These are phyloP conservation scores for Globisporangium barbulae DNA, from an alignment of 352 stramenopile species.

Conservation along the genomic window DNA sequence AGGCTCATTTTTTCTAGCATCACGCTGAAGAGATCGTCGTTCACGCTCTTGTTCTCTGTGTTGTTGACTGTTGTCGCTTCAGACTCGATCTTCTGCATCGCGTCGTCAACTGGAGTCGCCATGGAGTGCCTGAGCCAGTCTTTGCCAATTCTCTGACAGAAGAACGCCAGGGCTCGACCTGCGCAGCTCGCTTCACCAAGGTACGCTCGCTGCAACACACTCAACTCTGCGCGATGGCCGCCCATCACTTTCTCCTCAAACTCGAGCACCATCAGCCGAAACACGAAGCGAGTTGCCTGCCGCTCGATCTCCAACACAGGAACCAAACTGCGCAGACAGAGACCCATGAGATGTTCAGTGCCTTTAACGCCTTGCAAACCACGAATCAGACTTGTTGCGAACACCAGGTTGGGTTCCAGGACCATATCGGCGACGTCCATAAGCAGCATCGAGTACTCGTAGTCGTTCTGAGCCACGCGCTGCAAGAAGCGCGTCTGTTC, in stretches of 20 bases:
- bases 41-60: neutral
- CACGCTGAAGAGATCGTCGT: neutral
- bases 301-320: slow-evolving; percentile 48
- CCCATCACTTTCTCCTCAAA: slow-evolving; percentile 11
- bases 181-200: slow-evolving; percentile 33
- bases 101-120: neutral
- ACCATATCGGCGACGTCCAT: slow-evolving; percentile 42
- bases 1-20: slow-evolving; percentile 30
- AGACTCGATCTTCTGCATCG: neutral
- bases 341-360: slow-evolving; percentile 10
- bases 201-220: slow-evolving; percentile 22
- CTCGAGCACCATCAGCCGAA: slow-evolving; percentile 40
- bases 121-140: slow-evolving; percentile 31
- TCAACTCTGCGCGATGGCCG: neutral
- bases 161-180: slow-evolving; percentile 29
- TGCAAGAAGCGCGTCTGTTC: slow-evolving; percentile 31
- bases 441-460: slow-evolving; percentile 68
- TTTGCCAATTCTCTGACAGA: slow-evolving; percentile 28
- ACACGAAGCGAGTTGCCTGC: slow-evolving; percentile 44
- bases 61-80: neutral
- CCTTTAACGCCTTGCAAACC: neutral
- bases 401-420: slow-evolving; percentile 39
- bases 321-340: slow-evolving; percentile 39
- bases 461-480: slow-evolving; percentile 65
- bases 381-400: slow-evolving; percentile 24